A percentile compares a stretch with the other conserved stretches of the same genome.
Evolutionary conservation across 169 alveolate genomes (phyloP).

Genomic region (Cardiosporidium cionae): DNA sequence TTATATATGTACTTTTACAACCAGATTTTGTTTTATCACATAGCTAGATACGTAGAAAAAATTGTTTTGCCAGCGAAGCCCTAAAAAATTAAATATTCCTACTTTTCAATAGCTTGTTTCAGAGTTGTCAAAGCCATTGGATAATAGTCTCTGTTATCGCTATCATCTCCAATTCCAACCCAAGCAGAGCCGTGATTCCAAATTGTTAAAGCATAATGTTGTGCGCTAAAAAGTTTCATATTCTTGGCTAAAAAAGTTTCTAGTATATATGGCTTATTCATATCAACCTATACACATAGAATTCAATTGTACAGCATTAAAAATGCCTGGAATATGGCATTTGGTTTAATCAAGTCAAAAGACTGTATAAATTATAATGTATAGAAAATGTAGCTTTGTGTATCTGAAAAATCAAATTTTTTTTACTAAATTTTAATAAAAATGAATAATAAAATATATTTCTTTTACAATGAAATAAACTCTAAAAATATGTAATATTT

Average conservation of each 20-base stretch:
- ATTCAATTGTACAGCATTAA: not conserved
- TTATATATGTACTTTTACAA: too few species aligned
- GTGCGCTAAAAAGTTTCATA: constrained; percentile 36
- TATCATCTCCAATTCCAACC: constrained; percentile 56
- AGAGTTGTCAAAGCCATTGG: constrained; percentile 31
- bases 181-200: constrained; percentile 59
- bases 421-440: not conserved
- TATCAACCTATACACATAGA: constrained; percentile 23
- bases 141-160: constrained; percentile 38
- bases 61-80: too few species aligned
- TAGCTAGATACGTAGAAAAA: too few species aligned
- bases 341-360: not conserved
- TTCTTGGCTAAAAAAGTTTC: constrained; percentile 21
- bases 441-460: not conserved
- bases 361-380: not conserved
- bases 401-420: not conserved
- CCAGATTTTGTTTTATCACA: too few species aligned
- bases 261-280: constrained; percentile 37
- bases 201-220: constrained; percentile 41
- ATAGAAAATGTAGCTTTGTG: not conserved
- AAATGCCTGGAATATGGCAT: not conserved
- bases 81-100: not conserved
- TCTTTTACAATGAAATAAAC: not conserved
- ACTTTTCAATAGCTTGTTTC: constrained; percentile 19
- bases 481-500: not conserved